These are phyloP conservation scores for Cercospora zeina DNA, from an alignment of 2,329 filamentous ascomycete genomes.

Conservation along the genomic window DNA sequence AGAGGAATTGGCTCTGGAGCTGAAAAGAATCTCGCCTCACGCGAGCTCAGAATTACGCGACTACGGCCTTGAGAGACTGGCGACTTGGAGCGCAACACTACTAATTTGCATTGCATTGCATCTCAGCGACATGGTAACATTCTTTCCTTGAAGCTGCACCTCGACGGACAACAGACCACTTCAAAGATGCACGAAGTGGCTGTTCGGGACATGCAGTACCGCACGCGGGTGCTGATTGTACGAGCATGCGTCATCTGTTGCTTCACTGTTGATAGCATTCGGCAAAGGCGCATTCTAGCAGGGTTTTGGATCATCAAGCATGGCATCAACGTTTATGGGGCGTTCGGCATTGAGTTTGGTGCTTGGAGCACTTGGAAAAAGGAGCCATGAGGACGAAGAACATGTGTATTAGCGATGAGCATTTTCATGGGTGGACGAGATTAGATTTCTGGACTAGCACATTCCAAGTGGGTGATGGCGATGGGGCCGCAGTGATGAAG, in stretches of 20 bases:
- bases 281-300: neutral
- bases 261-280: neutral
- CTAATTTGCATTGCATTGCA: constrained; percentile 5
- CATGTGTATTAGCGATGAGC: constrained; percentile 2
- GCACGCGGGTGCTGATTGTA: neutral
- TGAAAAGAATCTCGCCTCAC: constrained; percentile 2
- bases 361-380: neutral
- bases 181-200: neutral
- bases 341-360: neutral
- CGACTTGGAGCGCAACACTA: constrained; percentile 3
- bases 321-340: neutral
- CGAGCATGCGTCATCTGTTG: neutral
- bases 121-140: constrained; percentile 4
- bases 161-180: neutral
- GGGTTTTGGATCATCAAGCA: neutral
- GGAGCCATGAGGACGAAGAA: neutral
- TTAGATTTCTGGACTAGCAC: neutral
- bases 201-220: neutral
- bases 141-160: constrained; percentile 1
- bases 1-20: constrained; percentile 19
- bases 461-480: neutral
- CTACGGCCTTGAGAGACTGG: constrained; percentile 18
- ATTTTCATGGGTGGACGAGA: neutral
- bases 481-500: neutral
- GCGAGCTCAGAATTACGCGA: constrained; percentile 14